phyloP scores from a whole-genome alignment of 2,329 filamentous ascomycete genomes.

The Fusarium euwallaceae region DNA sequence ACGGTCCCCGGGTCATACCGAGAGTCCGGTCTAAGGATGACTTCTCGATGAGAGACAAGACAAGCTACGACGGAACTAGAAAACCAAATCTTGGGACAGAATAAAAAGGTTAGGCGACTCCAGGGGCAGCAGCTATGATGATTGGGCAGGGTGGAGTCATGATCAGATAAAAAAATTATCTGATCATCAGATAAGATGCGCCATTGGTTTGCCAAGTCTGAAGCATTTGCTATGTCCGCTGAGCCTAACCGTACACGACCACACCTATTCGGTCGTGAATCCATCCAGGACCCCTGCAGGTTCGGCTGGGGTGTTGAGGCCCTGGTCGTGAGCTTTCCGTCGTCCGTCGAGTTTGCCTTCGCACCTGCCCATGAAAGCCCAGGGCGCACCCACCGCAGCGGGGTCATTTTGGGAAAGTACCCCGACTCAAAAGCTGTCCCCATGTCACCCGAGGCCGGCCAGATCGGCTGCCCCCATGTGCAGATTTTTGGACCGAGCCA shows the following conservation, averaged over 20 bases:
- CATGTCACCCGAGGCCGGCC: constrained; percentile 11
- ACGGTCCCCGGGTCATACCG: neutral
- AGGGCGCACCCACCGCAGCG: neutral
- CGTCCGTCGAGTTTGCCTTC: neutral
- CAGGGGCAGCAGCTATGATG: neutral
- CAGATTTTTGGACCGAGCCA: constrained; percentile 4
- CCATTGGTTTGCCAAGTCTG: constrained; percentile 23
- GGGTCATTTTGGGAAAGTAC: constrained; percentile 1
- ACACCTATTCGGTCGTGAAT: neutral
- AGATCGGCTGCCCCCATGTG: constrained; percentile 16
- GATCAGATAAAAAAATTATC: constrained; percentile 33
- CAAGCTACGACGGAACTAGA: neutral
- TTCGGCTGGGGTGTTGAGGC: neutral
- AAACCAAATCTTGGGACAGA: constrained; percentile 1
- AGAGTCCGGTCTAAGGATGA: neutral
- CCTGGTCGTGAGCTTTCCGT: neutral
- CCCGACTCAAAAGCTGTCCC: neutral
- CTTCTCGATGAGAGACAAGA: neutral
- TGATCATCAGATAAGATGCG: constrained; percentile 44
- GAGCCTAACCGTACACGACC: neutral
- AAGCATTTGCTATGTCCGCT: neutral
- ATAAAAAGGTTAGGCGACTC: neutral
- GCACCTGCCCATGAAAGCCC: neutral
- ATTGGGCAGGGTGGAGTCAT: constrained; percentile 16
- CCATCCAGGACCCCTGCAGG: neutral